These are phyloP conservation scores for Seiridium cupressi DNA, from an alignment of 2,329 filamentous ascomycete genomes.

Conservation along the genomic window DNA sequence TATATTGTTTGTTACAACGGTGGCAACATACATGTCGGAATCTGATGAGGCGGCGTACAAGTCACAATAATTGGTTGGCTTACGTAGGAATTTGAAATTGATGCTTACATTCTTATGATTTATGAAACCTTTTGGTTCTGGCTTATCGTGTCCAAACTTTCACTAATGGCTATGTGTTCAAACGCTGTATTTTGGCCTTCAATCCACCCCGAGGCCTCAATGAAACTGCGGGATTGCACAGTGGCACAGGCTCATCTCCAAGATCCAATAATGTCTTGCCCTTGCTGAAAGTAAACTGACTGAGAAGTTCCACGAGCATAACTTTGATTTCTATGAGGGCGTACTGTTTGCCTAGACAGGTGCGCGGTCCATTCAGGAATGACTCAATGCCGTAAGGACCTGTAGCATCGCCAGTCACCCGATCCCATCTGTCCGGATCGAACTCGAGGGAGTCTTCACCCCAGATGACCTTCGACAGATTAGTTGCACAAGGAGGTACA, in stretches of 20 bases:
- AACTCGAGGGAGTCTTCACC: slow-evolving; percentile 18
- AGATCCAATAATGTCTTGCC: background rate
- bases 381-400: slow-evolving; percentile 29
- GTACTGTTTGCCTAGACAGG: slow-evolving; percentile 23
- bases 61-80: too few species aligned
- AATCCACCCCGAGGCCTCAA: background rate
- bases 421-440: slow-evolving; percentile 21
- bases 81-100: too few species aligned
- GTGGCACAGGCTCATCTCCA: background rate
- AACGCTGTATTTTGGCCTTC: background rate
- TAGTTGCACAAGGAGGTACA: slow-evolving; percentile 15
- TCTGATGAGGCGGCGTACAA: too few species aligned
- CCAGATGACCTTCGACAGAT: slow-evolving; percentile 19
- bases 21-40: too few species aligned
- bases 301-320: slow-evolving; percentile 13
- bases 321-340: slow-evolving; percentile 22
- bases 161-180: background rate
- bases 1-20: too few species aligned
- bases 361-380: slow-evolving; percentile 25
- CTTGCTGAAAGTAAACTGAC: background rate
- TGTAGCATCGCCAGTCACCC: slow-evolving; percentile 10
- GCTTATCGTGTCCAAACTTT: too few species aligned
- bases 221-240: background rate
- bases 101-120: too few species aligned
- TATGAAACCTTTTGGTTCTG: too few species aligned